Conservation (phyloP, 768 basidiomycete genomes). For the Russula sp. region DNA sequence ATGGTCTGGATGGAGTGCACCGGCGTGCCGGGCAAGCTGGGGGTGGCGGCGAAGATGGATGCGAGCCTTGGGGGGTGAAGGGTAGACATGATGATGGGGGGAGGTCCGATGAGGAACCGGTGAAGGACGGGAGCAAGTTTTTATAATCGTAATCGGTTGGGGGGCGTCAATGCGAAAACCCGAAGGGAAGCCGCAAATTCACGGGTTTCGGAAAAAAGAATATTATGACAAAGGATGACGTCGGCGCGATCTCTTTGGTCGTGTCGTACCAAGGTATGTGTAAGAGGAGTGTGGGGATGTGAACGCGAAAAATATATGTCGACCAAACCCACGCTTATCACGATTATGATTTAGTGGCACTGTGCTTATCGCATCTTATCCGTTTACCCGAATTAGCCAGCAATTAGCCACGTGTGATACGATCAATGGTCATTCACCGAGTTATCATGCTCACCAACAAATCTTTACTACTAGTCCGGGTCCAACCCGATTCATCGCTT, state of each 20-base stretch:
- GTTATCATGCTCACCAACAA: conserved; percentile 2
- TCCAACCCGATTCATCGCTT: conserved; percentile 1
- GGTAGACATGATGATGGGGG: conserved; percentile 20
- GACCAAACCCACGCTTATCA: not conserved
- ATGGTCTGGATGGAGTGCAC: conserved; percentile 89
- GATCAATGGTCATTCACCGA: not conserved
- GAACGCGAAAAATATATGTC: not conserved
- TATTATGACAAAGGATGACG: not conserved
- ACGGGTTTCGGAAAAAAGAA: not conserved
- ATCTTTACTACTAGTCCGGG: not conserved
- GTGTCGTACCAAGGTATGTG: not conserved
- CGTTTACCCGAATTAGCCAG: not conserved
- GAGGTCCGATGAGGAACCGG: conserved; percentile 8
- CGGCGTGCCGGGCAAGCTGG: conserved; percentile 76
- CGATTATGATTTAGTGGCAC: not conserved
- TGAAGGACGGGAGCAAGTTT: not conserved
- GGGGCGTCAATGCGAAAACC: conserved; percentile 4
- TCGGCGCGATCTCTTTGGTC: not conserved
- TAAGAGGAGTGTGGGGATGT: not conserved
- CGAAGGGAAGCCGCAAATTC: conserved; percentile 1
- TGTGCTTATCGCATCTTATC: conserved; percentile 7
- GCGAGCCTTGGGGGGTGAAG: conserved; percentile 72
- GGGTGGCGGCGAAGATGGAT: conserved; percentile 63
- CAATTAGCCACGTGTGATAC: not conserved
- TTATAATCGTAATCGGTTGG: conserved; percentile 19